Percentiles rank a stretch among this genome's conserved stretches.
Conservation (phyloP, 192 early-diverging fungal genomes). For the Piromyces finnis region DNA sequence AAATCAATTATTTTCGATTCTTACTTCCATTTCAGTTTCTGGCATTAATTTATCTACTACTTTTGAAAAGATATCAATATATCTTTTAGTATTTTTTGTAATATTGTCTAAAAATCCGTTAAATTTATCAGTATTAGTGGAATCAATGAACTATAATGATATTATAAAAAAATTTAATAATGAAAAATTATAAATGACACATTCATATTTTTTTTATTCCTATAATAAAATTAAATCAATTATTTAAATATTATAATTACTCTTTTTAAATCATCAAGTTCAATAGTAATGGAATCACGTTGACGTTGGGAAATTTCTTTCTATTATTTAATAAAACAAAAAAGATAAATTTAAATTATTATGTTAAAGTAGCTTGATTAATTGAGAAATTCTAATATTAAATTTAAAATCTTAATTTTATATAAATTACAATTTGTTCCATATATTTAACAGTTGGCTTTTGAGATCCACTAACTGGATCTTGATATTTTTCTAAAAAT, state of each 20-base stretch:
- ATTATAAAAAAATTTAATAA: not conserved
- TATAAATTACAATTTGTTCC: not conserved
- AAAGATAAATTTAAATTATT: not conserved
- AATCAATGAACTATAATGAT: not conserved
- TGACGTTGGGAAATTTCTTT: slow-evolving; percentile 46
- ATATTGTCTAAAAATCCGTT: slow-evolving; percentile 28
- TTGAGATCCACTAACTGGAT: not conserved
- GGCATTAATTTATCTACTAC: slow-evolving; percentile 54
- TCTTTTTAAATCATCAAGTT: slow-evolving; percentile 47
- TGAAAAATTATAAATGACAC: too few relatives aligned
- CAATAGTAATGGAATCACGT: slow-evolving; percentile 33
- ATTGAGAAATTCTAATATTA: too few relatives aligned
- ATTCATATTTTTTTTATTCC: too few relatives aligned
- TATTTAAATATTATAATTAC: slow-evolving; percentile 9
- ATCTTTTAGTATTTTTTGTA: slow-evolving; percentile 67
- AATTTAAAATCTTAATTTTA: too few relatives aligned
- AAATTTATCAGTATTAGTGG: not conserved
- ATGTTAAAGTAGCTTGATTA: too few relatives aligned
- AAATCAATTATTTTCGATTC: too few relatives aligned
- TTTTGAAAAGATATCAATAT: slow-evolving; percentile 56
- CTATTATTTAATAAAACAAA: slow-evolving; percentile 5
- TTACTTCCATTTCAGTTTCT: slow-evolving; percentile 8
- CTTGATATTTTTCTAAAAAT: not conserved
- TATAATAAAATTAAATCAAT: too few relatives aligned
- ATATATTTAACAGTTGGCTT: not conserved